Evolutionary conservation across 345 rosid genomes (phyloP).

Genomic region (Euphorbia lathyris): DNA sequence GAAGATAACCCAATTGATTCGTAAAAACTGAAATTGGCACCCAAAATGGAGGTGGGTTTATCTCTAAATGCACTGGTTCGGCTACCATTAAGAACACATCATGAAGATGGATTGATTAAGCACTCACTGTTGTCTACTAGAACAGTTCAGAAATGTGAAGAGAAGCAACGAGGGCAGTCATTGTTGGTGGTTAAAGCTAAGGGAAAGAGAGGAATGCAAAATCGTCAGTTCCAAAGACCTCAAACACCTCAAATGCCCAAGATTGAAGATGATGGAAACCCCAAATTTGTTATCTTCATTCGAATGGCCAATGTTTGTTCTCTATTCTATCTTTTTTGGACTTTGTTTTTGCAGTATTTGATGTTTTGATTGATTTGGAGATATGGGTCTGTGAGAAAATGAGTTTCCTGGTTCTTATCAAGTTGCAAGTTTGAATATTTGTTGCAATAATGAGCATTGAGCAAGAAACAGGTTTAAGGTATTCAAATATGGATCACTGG

Average conservation of each 20-base stretch:
- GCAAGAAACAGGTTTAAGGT: too few species aligned
- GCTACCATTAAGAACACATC: slow-evolving; percentile 50
- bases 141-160: slow-evolving; percentile 25
- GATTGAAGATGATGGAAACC: slow-evolving; percentile 94
- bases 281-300: slow-evolving; percentile 82
- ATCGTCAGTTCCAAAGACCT: slow-evolving; percentile 71
- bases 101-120: slow-evolving; percentile 50
- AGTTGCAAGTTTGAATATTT: neutral
- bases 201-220: slow-evolving; percentile 74
- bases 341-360: neutral
- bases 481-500: too few species aligned
- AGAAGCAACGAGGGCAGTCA: slow-evolving; percentile 17
- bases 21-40: neutral
- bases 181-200: slow-evolving; percentile 68
- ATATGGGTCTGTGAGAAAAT: neutral
- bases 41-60: slow-evolving; percentile 63
- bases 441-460: neutral
- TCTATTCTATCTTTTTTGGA: neutral
- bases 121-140: slow-evolving; percentile 54
- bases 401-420: neutral
- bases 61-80: slow-evolving; percentile 66
- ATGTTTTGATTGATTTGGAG: neutral
- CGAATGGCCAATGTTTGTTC: slow-evolving; percentile 78
- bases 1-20: too few species aligned
- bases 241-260: slow-evolving; percentile 76